These are phyloP conservation scores for Penicillium sp. DNA, from an alignment of 2,329 filamentous ascomycete species.

Conservation along the genomic window DNA sequence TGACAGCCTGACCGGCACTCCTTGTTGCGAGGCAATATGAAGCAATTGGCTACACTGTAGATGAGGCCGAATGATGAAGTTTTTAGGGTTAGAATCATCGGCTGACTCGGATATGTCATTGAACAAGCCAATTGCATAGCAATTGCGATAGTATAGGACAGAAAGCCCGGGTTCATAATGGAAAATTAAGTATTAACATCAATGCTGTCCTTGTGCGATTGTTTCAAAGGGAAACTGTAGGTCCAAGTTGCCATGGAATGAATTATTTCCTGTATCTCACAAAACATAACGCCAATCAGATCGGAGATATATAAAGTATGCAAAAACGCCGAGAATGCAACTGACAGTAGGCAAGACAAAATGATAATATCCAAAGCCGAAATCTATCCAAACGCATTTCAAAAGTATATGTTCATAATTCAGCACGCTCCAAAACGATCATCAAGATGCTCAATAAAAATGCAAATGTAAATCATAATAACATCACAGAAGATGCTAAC, in stretches of 20 bases:
- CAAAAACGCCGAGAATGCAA: constrained; percentile 10
- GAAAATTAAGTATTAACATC: too few relatives aligned
- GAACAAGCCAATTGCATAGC: neutral
- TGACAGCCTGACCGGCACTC: rapidly evolving
- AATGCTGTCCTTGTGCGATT: neutral
- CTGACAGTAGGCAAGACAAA: neutral
- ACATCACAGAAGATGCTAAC: constrained; percentile 3
- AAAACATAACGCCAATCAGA: neutral
- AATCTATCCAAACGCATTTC: neutral
- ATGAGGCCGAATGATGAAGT: neutral
- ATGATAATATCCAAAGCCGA: neutral
- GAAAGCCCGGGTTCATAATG: constrained; percentile 24
- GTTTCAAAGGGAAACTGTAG: neutral
- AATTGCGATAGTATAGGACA: constrained; percentile 21
- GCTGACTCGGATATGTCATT: neutral
- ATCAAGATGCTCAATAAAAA: neutral
- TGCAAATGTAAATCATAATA: constrained; percentile 4
- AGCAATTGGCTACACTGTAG: neutral
- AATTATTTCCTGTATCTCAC: neutral
- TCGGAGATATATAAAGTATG: neutral
- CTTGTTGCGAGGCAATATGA: too few relatives aligned
- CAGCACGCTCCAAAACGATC: neutral
- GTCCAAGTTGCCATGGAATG: too few relatives aligned
- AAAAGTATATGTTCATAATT: neutral
- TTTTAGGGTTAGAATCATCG: neutral